Base-by-base conservation (phyloP, 768 basidiomycete genomes). In the Lactarius vividus region DNA sequence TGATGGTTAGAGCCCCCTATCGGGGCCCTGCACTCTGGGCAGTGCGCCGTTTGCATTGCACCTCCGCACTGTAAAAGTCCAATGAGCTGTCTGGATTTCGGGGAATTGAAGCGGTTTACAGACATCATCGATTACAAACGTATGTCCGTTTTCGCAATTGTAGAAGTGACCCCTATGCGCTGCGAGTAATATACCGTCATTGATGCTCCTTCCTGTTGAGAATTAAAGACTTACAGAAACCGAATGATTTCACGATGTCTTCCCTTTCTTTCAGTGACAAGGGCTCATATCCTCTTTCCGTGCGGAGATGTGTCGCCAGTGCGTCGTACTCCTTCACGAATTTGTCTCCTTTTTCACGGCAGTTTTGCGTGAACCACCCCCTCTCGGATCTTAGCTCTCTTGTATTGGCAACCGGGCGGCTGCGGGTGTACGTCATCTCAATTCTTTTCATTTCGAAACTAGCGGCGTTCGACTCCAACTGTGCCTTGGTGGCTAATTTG, bases 71-170 rank as follows among this genome's bases (percentile, higher is more conserved):
- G 62, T 13, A n/a, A 52, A 20, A 10, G 40, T 28, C 16, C 37
- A 23, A 40, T 60, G 9, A 61, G 39, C 55, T 28, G 20, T 54
- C 66, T 67, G 63, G 26, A 64, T n/a, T 15, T 11, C 16, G 9
- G 20, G 10, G 37, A n/a, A 40, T 16, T 2, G 16, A 52, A 7
- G 40, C 13, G 23, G 16, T 42, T 8, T 29, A 69, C 77, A 33
- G 63, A 88, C 85, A 72, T 88, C 83, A 0, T 72, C 75, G 42
- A 89, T 88, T 2, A 85, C 82, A 62, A 84, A 88, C 0, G 81
- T 78, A 68, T 89, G 88, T 0, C 88, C 88, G 57, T 88, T 87
- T 61, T 71, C 70, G 63, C 77, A 77, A 28, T 73, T 76, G 68
- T 74, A 76, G 64, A 73, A 75, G 55, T 77, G 75, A 39, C 76